phyloP scores from a whole-genome alignment of 306 rosid species.

The Corylus heterophylla region DNA sequence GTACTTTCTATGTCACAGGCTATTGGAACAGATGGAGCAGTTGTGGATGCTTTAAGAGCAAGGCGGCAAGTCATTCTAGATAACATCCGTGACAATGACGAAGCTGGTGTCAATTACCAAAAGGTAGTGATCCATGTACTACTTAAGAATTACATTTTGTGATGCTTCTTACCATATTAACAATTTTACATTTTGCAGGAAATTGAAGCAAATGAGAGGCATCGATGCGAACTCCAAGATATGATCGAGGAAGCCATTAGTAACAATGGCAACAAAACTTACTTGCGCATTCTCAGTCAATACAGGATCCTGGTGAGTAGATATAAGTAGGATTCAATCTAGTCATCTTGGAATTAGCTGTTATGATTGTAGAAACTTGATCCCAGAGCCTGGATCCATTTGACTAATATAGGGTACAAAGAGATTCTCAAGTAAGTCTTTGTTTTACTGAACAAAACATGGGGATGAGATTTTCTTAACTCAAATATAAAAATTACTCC shows the following conservation, averaged over 20 bases:
- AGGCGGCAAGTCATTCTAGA: conserved; percentile 60
- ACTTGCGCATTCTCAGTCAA: conserved; percentile 59
- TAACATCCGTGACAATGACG: conserved; percentile 65
- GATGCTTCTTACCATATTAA: conserved; percentile 16
- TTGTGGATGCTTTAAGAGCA: conserved; percentile 44
- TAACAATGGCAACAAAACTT: conserved; percentile 57
- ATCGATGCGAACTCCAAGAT: conserved; percentile 52
- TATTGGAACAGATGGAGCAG: conserved; percentile 45
- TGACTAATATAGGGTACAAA: background rate
- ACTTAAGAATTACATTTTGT: background rate
- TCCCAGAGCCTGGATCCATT: background rate
- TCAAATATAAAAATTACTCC: background rate
- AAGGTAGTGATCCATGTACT: conserved; percentile 30
- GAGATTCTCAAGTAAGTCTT: background rate
- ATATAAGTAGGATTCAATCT: background rate
- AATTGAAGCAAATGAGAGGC: conserved; percentile 62
- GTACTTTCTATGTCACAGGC: conserved; percentile 33
- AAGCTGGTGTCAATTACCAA: conserved; percentile 54
- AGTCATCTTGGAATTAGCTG: background rate
- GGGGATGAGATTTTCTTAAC: background rate
- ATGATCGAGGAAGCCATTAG: conserved; percentile 63
- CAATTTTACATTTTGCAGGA: conserved; percentile 39
- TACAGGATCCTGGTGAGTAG: conserved; percentile 64
- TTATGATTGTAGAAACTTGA: background rate
- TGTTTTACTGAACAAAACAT: conserved; percentile 4